Percentiles rank a stretch among this genome's conserved stretches.
These are phyloP conservation scores for Mycosarcoma mackinlayi DNA, from an alignment of 1,284 basidiomycete species.

Conservation along the genomic window DNA sequence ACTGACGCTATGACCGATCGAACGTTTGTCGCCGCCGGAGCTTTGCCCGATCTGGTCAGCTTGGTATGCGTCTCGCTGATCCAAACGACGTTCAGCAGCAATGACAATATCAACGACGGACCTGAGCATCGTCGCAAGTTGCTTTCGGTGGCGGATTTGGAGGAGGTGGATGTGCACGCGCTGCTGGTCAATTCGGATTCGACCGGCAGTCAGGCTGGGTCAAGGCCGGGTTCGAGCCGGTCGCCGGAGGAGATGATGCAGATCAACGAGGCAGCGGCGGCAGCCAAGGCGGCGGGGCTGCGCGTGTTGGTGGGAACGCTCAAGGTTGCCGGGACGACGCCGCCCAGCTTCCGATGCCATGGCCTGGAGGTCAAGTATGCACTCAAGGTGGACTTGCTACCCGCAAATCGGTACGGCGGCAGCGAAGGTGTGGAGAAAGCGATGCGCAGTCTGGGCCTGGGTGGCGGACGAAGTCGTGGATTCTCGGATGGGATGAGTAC, in stretches of 20 bases:
- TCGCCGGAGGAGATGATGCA: constrained; percentile 40
- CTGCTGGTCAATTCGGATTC: constrained; percentile 45
- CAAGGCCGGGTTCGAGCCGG: constrained; percentile 40
- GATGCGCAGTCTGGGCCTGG: constrained; percentile 29
- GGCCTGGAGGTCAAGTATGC: constrained; percentile 64
- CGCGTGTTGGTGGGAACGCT: constrained; percentile 56
- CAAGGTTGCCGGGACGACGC: constrained; percentile 47
- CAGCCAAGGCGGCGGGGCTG: constrained; percentile 45
- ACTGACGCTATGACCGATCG: constrained; percentile 42
- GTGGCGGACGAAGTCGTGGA: constrained; percentile 27
- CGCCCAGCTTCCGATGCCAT: constrained; percentile 60
- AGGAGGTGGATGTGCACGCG: constrained; percentile 57
- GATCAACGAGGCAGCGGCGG: constrained; percentile 35
- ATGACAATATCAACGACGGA: constrained; percentile 54
- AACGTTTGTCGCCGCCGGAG: constrained; percentile 32
- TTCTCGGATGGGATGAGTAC: constrained; percentile 41
- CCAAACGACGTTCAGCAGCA: constrained; percentile 60
- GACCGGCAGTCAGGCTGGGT: constrained; percentile 31
- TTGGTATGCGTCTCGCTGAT: constrained; percentile 58
- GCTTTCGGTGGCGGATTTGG: constrained; percentile 59
- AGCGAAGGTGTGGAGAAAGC: constrained; percentile 41
- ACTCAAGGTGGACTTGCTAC: constrained; percentile 61
- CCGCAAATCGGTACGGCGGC: constrained; percentile 31
- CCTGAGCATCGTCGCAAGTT: constrained; percentile 54
- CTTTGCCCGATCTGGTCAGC: constrained; percentile 45